These are phyloP conservation scores for Volutella citrinella DNA, from an alignment of 2,329 filamentous ascomycete species.

Conservation along the genomic window DNA sequence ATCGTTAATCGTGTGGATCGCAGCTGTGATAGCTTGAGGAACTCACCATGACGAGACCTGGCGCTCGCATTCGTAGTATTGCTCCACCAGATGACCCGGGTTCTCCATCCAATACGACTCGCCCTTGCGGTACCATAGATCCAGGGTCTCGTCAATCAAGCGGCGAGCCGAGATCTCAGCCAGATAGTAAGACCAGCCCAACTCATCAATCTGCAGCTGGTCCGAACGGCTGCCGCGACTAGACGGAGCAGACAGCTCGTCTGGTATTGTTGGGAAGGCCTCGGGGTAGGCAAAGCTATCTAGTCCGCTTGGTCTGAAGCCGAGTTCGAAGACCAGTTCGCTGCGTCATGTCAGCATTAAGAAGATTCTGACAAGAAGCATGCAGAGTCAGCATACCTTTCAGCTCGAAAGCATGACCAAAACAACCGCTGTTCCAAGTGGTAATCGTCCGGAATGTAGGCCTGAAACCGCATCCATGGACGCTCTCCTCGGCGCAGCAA, in stretches of 20 bases:
- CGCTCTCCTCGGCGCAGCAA: conserved; percentile 1
- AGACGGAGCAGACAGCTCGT: neutral
- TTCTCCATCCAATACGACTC: conserved; percentile 9
- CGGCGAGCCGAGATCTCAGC: conserved; percentile 10
- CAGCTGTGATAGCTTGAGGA: neutral
- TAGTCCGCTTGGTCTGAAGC: conserved; percentile 7
- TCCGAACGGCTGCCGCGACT: neutral
- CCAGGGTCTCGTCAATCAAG: conserved; percentile 8
- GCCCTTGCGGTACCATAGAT: conserved; percentile 6
- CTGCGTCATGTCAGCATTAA: neutral
- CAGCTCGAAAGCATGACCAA: conserved; percentile 11
- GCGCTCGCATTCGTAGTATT: conserved; percentile 10
- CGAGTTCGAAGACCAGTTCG: conserved; percentile 7
- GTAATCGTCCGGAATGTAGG: neutral
- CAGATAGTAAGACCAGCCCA: conserved; percentile 12
- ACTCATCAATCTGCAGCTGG: conserved; percentile 9
- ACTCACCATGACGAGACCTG: conserved; percentile 9
- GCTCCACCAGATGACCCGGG: conserved; percentile 4
- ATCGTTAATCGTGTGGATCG: neutral
- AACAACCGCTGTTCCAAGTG: conserved; percentile 10
- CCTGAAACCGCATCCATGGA: neutral
- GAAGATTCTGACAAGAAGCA: neutral
- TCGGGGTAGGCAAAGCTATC: conserved; percentile 8
- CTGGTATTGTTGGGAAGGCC: conserved; percentile 7
- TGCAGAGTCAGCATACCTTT: too few species aligned